A percentile compares a stretch with the other conserved stretches of the same genome.
These are phyloP conservation scores for Amanita rimosa DNA, from an alignment of 768 basidiomycete species.

Conservation along the genomic window DNA sequence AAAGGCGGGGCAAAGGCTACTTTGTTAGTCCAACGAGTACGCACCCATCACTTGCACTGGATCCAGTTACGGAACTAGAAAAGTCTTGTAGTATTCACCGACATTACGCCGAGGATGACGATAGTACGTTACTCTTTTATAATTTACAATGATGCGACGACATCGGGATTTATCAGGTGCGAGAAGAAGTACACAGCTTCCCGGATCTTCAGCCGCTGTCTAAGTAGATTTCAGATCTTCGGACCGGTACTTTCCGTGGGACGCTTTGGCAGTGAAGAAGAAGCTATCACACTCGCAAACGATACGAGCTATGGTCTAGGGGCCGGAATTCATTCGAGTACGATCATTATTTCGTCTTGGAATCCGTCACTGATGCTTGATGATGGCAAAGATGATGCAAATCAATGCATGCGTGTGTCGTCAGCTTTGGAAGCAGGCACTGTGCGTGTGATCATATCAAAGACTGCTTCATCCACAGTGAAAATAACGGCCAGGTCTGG, in stretches of 20 bases:
- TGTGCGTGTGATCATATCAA: constrained; percentile 29
- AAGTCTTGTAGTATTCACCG: constrained; percentile 56
- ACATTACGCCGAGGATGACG: constrained; percentile 73
- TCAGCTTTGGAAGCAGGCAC: constrained; percentile 83
- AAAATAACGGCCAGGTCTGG: constrained; percentile 51
- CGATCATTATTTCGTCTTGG: constrained; percentile 13
- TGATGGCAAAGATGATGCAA: constrained; percentile 49
- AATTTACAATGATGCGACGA: not conserved
- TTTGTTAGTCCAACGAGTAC: constrained; percentile 85
- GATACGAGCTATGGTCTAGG: constrained; percentile 86
- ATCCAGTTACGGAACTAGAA: not conserved
- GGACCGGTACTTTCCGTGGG: constrained; percentile 85
- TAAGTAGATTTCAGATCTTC: constrained; percentile 54
- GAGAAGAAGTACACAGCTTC: constrained; percentile 48
- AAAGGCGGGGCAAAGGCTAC: constrained; percentile 68
- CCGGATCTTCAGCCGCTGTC: not conserved
- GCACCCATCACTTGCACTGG: constrained; percentile 13
- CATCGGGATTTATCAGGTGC: constrained; percentile 27
- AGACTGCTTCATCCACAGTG: constrained; percentile 3
- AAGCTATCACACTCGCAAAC: constrained; percentile 78
- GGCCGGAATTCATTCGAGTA: constrained; percentile 83
- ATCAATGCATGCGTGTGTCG: constrained; percentile 84
- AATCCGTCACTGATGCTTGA: constrained; percentile 7
- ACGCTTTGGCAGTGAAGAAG: constrained; percentile 78
- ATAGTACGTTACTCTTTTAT: constrained; percentile 41